Evolutionary conservation across 2,329 filamentous ascomycete genomes (phyloP).

Genomic region (Colletotrichum tropicale): DNA sequence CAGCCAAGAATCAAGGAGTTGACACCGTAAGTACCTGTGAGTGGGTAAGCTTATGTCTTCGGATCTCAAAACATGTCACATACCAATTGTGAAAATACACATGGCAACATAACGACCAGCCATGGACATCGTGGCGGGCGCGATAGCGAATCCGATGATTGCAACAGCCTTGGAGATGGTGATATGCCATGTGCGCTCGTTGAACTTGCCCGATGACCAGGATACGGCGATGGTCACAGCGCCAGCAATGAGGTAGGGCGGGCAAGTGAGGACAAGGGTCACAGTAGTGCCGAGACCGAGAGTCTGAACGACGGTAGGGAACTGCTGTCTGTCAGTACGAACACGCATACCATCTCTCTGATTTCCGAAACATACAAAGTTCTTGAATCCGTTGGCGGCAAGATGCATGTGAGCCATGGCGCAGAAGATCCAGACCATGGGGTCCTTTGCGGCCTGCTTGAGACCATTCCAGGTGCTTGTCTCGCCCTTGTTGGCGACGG

Average conservation of each 20-base stretch:
- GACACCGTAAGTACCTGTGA: slow-evolving; percentile 28
- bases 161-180: slow-evolving; percentile 42
- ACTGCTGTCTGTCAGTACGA: slow-evolving; percentile 3
- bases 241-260: slow-evolving; percentile 34
- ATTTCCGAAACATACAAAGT: slow-evolving; percentile 28
- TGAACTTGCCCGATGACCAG: slow-evolving; percentile 40
- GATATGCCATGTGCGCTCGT: slow-evolving; percentile 49
- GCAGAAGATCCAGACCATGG: slow-evolving; percentile 49
- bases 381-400: slow-evolving; percentile 50
- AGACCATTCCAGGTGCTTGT: slow-evolving; percentile 27
- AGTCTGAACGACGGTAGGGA: slow-evolving; percentile 48
- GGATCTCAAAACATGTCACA: slow-evolving; percentile 24
- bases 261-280: slow-evolving; percentile 52
- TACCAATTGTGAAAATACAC: slow-evolving; percentile 33
- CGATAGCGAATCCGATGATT: slow-evolving; percentile 40
- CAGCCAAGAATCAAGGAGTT: slow-evolving; percentile 43
- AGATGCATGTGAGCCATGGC: slow-evolving; percentile 56
- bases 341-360: not conserved
- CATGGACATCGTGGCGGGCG: slow-evolving; percentile 26
- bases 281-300: slow-evolving; percentile 51
- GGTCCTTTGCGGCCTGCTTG: slow-evolving; percentile 42
- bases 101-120: slow-evolving; percentile 31
- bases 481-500: slow-evolving; percentile 25
- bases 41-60: no score
- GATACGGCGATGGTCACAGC: slow-evolving; percentile 26